Conservation (phyloP, 768 basidiomycete species). For the Pulveroboletus sp. region DNA sequence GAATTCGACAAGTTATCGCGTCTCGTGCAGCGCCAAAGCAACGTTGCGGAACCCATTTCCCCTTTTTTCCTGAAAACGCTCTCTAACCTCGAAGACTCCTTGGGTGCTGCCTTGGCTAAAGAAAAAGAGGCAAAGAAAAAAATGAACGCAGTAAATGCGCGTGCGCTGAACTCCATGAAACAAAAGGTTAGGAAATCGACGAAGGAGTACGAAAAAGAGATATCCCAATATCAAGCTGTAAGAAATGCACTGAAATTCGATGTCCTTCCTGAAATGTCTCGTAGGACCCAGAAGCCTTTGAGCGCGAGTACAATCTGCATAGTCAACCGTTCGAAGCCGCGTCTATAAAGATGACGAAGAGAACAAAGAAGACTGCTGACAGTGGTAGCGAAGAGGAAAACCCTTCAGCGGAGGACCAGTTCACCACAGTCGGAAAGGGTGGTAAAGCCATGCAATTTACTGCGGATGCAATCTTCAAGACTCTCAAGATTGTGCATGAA, state of each 20-base stretch:
- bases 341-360: conserved; percentile 33
- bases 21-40: conserved; percentile 84
- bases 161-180: conserved; percentile 95
- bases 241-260: conserved; percentile 16
- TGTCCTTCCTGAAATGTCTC: not conserved
- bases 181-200: conserved; percentile 90
- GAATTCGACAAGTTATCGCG: conserved; percentile 96
- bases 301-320: conserved; percentile 61
- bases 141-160: conserved; percentile 91
- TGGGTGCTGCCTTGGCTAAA: conserved; percentile 68
- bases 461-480: conserved; percentile 86
- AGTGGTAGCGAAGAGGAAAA: conserved; percentile 42
- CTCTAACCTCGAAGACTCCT: conserved; percentile 65
- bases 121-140: conserved; percentile 94
- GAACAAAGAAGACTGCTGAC: conserved; percentile 32
- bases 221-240: conserved; percentile 78
- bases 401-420: conserved; percentile 51
- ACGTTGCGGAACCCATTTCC: conserved; percentile 80
- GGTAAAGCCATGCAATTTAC: conserved; percentile 81
- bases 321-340: conserved; percentile 44
- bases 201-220: conserved; percentile 83
- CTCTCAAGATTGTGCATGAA: conserved; percentile 85
- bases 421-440: conserved; percentile 87
- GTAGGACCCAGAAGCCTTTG: conserved; percentile 87
- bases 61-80: conserved; percentile 79